These are phyloP conservation scores for Brassica juncea DNA, from an alignment of 345 rosid genomes.

Conservation along the genomic window DNA sequence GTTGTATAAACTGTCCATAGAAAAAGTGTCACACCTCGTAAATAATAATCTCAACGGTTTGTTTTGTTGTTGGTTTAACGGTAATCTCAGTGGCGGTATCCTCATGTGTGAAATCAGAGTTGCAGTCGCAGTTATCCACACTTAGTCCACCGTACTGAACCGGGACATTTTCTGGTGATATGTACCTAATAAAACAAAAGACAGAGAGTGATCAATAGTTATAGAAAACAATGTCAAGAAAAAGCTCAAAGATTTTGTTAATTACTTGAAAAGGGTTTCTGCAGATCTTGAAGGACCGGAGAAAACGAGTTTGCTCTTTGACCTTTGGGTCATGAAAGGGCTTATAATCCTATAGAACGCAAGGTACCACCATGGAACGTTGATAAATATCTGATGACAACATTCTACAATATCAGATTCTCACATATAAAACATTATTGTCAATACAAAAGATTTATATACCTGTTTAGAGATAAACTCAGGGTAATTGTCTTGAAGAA, in stretches of 20 bases:
- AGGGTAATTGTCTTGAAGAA: constrained; percentile 47
- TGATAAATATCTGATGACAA: constrained; percentile 44
- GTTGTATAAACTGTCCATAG: not conserved
- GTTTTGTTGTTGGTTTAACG: constrained; percentile 38
- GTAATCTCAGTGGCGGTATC: constrained; percentile 38
- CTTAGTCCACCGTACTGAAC: constrained; percentile 46
- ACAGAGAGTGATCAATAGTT: not conserved
- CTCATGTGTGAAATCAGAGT: constrained; percentile 32
- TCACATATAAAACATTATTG: not conserved
- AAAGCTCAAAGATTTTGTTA: not conserved
- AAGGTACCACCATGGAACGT: constrained; percentile 50
- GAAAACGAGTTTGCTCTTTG: constrained; percentile 46
- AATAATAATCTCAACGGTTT: constrained; percentile 40
- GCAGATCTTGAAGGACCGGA: constrained; percentile 46
- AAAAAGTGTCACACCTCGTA: constrained; percentile 30
- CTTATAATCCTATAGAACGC: constrained; percentile 41
- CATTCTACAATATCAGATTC: constrained; percentile 10
- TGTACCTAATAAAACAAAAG: constrained; percentile 31
- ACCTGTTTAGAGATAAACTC: constrained; percentile 49
- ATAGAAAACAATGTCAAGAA: not conserved
- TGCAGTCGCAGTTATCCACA: constrained; percentile 30
- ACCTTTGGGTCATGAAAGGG: constrained; percentile 44
- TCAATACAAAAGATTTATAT: not conserved
- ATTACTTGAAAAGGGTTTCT: constrained; percentile 43
- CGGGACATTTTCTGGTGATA: constrained; percentile 42